phyloP scores from a whole-genome alignment of 805 yeast genomes.

The Saturnispora ahearnii region DNA sequence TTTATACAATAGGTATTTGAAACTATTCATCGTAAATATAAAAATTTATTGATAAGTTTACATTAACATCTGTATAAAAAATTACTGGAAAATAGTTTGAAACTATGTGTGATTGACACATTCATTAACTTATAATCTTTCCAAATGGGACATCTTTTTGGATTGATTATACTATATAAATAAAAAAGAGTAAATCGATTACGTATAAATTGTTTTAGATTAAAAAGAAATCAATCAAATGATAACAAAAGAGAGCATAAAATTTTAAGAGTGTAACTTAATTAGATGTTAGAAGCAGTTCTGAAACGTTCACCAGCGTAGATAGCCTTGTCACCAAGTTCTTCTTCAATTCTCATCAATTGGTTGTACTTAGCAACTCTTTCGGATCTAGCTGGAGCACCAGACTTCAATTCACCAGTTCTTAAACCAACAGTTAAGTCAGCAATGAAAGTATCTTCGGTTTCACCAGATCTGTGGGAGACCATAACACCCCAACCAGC shows the following conservation, averaged over 20 bases:
- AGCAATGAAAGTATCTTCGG: constrained; percentile 97
- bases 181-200: constrained; percentile 1
- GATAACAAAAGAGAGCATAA: not conserved
- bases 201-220: constrained; percentile 1
- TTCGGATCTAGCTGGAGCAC: constrained; percentile 99
- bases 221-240: constrained; percentile 1
- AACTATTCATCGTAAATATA: too few relatives aligned
- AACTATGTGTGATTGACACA: too few relatives aligned
- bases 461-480: constrained; percentile 99
- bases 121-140: not conserved
- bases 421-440: constrained; percentile 97
- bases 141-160: not conserved
- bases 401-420: constrained; percentile 98
- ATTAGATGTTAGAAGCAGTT: constrained; percentile 32
- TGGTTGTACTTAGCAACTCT: constrained; percentile 99
- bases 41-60: too few relatives aligned
- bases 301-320: constrained; percentile 94
- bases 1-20: too few relatives aligned
- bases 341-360: constrained; percentile 97
- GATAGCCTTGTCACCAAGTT: constrained; percentile 94
- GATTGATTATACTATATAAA: not conserved
- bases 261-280: not conserved
- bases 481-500: constrained; percentile 99
- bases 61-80: not conserved
- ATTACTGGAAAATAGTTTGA: not conserved